Evolutionary conservation across 2,329 filamentous ascomycete species (phyloP).

Genomic region (Xylaria sp.): DNA sequence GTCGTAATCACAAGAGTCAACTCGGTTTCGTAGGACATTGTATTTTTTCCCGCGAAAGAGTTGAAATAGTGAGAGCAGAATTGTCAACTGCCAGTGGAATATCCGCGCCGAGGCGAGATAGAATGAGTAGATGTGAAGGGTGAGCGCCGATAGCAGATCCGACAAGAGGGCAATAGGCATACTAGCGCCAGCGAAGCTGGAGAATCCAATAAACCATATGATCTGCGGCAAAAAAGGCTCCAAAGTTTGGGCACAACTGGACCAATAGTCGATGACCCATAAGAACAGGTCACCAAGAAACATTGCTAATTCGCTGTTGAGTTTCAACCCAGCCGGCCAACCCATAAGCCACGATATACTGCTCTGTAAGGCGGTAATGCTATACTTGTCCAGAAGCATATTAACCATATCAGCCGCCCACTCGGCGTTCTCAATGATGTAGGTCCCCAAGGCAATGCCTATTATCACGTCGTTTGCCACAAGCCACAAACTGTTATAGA

Average conservation of each 20-base stretch:
- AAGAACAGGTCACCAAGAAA: conserved; percentile 96
- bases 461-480: conserved; percentile 99
- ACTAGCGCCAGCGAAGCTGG: conserved; percentile 93
- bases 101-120: conserved; percentile 97
- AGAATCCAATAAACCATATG: conserved; percentile 92
- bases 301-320: conserved; percentile 92
- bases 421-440: conserved; percentile 92
- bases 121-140: conserved; percentile 96
- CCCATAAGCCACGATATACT: conserved; percentile 97
- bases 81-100: conserved; percentile 98
- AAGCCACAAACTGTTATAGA: conserved; percentile 98
- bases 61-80: conserved; percentile 97
- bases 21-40: conserved; percentile 95
- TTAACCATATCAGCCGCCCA: conserved; percentile 86
- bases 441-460: conserved; percentile 93
- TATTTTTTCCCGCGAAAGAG: conserved; percentile 98
- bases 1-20: conserved; percentile 98
- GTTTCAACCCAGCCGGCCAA: conserved; percentile 92
- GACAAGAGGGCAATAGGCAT: conserved; percentile 97
- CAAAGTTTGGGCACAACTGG: conserved; percentile 80
- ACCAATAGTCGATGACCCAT: conserved; percentile 99
- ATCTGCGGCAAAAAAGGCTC: conserved; percentile 84
- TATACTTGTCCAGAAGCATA: conserved; percentile 79
- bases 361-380: conserved; percentile 84
- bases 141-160: conserved; percentile 89